A percentile compares a stretch with the other conserved stretches of the same genome.
Evolutionary conservation across 1,284 basidiomycete genomes (phyloP).

Genomic region (Somion occarium): DNA sequence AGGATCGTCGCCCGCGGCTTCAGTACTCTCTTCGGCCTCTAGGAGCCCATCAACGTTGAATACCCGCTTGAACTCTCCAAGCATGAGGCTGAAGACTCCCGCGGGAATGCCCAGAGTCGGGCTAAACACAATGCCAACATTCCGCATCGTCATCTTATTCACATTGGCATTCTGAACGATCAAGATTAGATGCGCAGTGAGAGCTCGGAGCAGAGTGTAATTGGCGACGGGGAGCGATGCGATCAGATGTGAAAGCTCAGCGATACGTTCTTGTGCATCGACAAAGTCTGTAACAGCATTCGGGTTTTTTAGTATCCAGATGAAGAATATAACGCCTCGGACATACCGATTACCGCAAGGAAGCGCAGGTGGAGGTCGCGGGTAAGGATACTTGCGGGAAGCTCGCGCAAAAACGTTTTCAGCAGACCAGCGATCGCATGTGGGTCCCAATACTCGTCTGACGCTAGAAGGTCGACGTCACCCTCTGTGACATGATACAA

Average conservation of each 20-base stretch:
- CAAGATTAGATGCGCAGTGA: slow-evolving; percentile 94
- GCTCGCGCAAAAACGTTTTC: slow-evolving; percentile 86
- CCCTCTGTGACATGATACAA: slow-evolving; percentile 55
- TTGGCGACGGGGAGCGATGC: slow-evolving; percentile 87
- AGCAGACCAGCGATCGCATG: slow-evolving; percentile 92
- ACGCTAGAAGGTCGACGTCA: slow-evolving; percentile 81
- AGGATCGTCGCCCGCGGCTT: slow-evolving; percentile 21
- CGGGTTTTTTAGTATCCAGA: slow-evolving; percentile 8
- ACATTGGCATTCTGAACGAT: slow-evolving; percentile 86
- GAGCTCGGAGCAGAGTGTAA: slow-evolving; percentile 88
- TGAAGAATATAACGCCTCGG: slow-evolving; percentile 3
- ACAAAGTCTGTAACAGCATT: slow-evolving; percentile 62
- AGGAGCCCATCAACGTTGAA: slow-evolving; percentile 63
- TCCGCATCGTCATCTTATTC: slow-evolving; percentile 99
- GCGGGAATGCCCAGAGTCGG: slow-evolving; percentile 94
- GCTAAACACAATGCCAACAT: slow-evolving; percentile 97
- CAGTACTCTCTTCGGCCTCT: slow-evolving; percentile 29
- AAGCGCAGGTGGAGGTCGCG: slow-evolving; percentile 85
- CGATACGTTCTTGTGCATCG: slow-evolving; percentile 83
- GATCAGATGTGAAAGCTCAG: slow-evolving; percentile 83
- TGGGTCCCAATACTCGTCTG: slow-evolving; percentile 91
- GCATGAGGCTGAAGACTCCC: slow-evolving; percentile 89
- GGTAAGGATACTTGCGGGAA: slow-evolving; percentile 90
- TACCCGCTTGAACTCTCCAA: slow-evolving; percentile 86
- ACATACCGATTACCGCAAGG: slow-evolving; percentile 85